Evolutionary conservation across 2,329 filamentous ascomycete species (phyloP).

Genomic region (Ascochyta rabiei): DNA sequence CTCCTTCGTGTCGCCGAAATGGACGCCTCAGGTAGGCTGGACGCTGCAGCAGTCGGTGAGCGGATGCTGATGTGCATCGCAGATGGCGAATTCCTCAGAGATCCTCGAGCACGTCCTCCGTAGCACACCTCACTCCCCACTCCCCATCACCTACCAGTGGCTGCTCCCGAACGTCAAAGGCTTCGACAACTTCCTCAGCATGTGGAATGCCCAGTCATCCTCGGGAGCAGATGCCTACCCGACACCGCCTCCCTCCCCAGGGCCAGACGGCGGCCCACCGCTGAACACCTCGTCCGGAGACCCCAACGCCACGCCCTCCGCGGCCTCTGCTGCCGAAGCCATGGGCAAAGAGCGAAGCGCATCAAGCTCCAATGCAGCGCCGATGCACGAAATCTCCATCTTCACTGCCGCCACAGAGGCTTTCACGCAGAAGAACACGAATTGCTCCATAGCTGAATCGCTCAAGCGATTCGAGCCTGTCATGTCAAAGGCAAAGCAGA

Average conservation of each 20-base stretch:
- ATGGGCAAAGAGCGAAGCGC: conserved; percentile 28
- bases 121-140: conserved; percentile 59
- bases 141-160: conserved; percentile 75
- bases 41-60: background rate
- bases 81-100: conserved; percentile 81
- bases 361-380: conserved; percentile 20
- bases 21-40: conserved; percentile 73
- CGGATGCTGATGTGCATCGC: conserved; percentile 48
- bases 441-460: conserved; percentile 77
- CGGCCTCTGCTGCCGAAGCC: conserved; percentile 42
- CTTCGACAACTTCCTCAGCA: conserved; percentile 65
- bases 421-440: conserved; percentile 82
- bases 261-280: conserved; percentile 45
- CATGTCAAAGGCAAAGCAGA: conserved; percentile 69
- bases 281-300: conserved; percentile 51
- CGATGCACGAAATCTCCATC: conserved; percentile 69
- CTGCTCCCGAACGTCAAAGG: conserved; percentile 79
- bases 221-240: conserved; percentile 55
- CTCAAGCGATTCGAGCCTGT: conserved; percentile 73
- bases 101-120: conserved; percentile 73
- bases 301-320: conserved; percentile 51
- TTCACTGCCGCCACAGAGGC: conserved; percentile 83
- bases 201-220: conserved; percentile 55
- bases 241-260: conserved; percentile 50
- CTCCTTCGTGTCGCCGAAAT: conserved; percentile 83